A percentile compares a stretch with the other conserved stretches of the same genome.
Conservation (phyloP, 1,139 yeast species). For the Taphrina flavorubra region DNA sequence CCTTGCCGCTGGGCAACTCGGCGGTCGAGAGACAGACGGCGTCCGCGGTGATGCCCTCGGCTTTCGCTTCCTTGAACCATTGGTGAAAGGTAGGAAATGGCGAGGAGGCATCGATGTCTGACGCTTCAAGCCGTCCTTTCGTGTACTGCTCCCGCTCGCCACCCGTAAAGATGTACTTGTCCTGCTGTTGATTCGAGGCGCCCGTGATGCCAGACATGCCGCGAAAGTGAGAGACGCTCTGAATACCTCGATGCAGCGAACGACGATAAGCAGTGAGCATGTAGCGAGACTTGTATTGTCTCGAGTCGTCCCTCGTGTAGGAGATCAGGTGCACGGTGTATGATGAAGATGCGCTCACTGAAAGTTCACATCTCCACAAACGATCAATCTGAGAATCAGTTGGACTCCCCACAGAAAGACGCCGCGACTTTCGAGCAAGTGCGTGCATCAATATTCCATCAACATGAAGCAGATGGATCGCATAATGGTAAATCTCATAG, state of each 20-base stretch:
- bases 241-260: neutral
- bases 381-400: too few relatives aligned
- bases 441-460: too few relatives aligned
- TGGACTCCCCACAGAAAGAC: too few relatives aligned
- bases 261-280: neutral
- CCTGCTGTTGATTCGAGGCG: neutral
- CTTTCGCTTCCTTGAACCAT: conserved; percentile 86
- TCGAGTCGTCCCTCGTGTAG: too few relatives aligned
- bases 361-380: too few relatives aligned
- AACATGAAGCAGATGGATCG: too few relatives aligned
- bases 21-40: conserved; percentile 84
- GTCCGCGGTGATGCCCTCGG: conserved; percentile 61
- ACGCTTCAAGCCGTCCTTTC: conserved; percentile 30
- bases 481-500: too few relatives aligned
- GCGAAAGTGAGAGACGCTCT: neutral
- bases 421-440: too few relatives aligned
- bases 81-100: conserved; percentile 47
- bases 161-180: conserved; percentile 40
- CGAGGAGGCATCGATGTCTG: conserved; percentile 23
- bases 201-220: conserved; percentile 26
- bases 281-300: neutral
- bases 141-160: conserved; percentile 41
- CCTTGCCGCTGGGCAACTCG: conserved; percentile 81
- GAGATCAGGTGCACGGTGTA: too few relatives aligned
- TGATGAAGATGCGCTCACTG: too few relatives aligned